Percentiles rank a stretch among this genome's conserved stretches.
phyloP scores from a whole-genome alignment of 2,329 filamentous ascomycete genomes.

The Dactylella cylindrospora region DNA sequence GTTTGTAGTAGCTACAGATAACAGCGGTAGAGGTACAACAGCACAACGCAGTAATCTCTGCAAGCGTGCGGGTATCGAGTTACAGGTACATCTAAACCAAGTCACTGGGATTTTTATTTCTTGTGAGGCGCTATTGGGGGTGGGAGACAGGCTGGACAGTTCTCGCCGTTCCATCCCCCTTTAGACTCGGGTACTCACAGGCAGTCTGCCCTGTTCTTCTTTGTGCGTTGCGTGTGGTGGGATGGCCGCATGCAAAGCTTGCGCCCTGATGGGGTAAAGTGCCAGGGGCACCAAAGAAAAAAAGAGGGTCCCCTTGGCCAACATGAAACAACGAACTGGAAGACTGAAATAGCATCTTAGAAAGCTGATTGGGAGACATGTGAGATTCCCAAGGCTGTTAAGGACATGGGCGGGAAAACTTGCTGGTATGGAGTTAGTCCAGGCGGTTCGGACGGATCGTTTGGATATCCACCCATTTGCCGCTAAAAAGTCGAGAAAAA shows the following conservation, averaged over 20 bases:
- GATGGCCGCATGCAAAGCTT: constrained; percentile 1
- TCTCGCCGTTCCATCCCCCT: neutral
- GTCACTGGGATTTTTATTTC: no score
- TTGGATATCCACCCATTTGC: no score
- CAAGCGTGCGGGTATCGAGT: constrained; percentile 13
- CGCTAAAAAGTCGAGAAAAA: no score
- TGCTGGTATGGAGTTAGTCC: neutral
- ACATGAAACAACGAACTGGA: constrained; percentile 30
- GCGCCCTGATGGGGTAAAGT: constrained; percentile 17
- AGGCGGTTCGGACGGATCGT: neutral
- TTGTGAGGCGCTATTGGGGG: no score
- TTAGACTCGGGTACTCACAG: constrained; percentile 3
- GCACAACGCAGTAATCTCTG: constrained; percentile 4
- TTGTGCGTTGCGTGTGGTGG: constrained; percentile 26
- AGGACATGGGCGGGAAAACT: neutral
- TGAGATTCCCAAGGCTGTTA: constrained; percentile 26
- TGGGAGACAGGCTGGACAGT: neutral
- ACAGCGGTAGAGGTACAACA: constrained; percentile 26
- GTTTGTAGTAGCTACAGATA: constrained; percentile 5
- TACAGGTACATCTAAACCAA: constrained; percentile 7
- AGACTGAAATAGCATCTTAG: constrained; percentile 13
- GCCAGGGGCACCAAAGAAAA: constrained; percentile 6
- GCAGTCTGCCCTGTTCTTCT: neutral
- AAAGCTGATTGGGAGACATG: constrained; percentile 22
- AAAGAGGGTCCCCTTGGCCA: constrained; percentile 12